These are phyloP conservation scores for Astragalus glycyphyllos DNA, from an alignment of 306 rosid species.

Conservation along the genomic window DNA sequence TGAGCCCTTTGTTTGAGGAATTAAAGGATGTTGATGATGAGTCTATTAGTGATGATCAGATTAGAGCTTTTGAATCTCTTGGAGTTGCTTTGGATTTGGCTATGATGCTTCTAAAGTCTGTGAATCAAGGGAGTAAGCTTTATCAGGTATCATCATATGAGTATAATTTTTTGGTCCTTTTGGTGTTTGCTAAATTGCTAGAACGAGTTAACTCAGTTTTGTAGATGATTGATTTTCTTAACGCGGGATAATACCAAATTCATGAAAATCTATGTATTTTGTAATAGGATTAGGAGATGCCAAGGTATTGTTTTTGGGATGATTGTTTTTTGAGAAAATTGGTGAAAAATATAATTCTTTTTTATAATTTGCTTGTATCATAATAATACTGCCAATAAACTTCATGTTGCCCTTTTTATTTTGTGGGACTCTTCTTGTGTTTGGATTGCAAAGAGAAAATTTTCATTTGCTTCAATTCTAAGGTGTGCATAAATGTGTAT, in stretches of 20 bases:
- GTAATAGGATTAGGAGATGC: slow-evolving; percentile 18
- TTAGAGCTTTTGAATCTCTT: slow-evolving; percentile 66
- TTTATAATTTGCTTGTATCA: slow-evolving; percentile 10
- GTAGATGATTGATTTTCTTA: not conserved
- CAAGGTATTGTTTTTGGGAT: slow-evolving; percentile 5
- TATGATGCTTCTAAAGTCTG: slow-evolving; percentile 58
- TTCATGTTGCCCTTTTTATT: too few relatives aligned
- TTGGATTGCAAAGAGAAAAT: too few relatives aligned
- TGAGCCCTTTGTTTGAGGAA: slow-evolving; percentile 95
- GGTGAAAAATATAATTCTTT: not conserved
- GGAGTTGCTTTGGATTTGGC: slow-evolving; percentile 74
- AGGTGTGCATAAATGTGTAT: too few relatives aligned
- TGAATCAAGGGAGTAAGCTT: slow-evolving; percentile 84
- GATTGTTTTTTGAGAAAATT: slow-evolving; percentile 19
- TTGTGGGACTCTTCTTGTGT: too few relatives aligned
- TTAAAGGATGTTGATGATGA: slow-evolving; percentile 72
- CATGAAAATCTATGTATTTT: not conserved
- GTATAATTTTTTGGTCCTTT: slow-evolving; percentile 10
- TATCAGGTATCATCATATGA: slow-evolving; percentile 59
- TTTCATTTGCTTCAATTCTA: too few relatives aligned
- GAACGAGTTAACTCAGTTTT: slow-evolving; percentile 1
- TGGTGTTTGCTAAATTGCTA: not conserved
- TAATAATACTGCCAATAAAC: not conserved
- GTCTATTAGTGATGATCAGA: slow-evolving; percentile 57
- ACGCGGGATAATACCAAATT: not conserved